These are phyloP conservation scores for Chrysophaeum taylorii DNA, from an alignment of 352 stramenopile genomes.

Conservation along the genomic window DNA sequence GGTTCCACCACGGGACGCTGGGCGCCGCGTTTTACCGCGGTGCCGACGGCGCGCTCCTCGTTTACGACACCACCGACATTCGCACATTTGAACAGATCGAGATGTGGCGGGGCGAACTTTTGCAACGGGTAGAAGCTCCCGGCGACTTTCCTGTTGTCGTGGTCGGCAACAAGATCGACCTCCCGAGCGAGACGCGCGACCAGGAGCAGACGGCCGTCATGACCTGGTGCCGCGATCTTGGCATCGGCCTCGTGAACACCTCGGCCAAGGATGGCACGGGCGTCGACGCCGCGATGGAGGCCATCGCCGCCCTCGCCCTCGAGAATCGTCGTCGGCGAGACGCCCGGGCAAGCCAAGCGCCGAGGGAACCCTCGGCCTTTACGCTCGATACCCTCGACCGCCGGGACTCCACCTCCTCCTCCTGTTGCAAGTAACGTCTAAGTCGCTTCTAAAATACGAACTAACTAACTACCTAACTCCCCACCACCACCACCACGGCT, in stretches of 20 bases:
- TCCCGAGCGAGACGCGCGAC: slow-evolving; percentile 3
- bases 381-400: too few species aligned
- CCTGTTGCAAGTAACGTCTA: too few species aligned
- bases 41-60: slow-evolving; percentile 74
- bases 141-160: slow-evolving; percentile 21
- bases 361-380: too few species aligned
- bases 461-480: too few species aligned
- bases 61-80: slow-evolving; percentile 81
- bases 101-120: slow-evolving; percentile 24
- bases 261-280: slow-evolving; percentile 31
- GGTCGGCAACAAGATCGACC: slow-evolving; percentile 33
- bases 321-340: too few species aligned
- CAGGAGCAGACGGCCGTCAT: background rate
- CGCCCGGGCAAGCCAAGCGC: too few species aligned
- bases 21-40: slow-evolving; percentile 75
- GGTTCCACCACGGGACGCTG: slow-evolving; percentile 33
- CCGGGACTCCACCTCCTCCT: too few species aligned
- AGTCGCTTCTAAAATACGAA: too few species aligned
- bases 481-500: too few species aligned
- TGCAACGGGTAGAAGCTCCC: slow-evolving; percentile 10
- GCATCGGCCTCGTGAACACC: slow-evolving; percentile 29
- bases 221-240: slow-evolving; percentile 10
- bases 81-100: slow-evolving; percentile 53
- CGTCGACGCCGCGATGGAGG: slow-evolving; percentile 31
- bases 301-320: slow-evolving; percentile 27